Evolutionary conservation across 1,284 basidiomycete genomes (phyloP), one percentile per base, ranked within the genome.

Genomic region (Moesziomyces antarcticus): DNA sequence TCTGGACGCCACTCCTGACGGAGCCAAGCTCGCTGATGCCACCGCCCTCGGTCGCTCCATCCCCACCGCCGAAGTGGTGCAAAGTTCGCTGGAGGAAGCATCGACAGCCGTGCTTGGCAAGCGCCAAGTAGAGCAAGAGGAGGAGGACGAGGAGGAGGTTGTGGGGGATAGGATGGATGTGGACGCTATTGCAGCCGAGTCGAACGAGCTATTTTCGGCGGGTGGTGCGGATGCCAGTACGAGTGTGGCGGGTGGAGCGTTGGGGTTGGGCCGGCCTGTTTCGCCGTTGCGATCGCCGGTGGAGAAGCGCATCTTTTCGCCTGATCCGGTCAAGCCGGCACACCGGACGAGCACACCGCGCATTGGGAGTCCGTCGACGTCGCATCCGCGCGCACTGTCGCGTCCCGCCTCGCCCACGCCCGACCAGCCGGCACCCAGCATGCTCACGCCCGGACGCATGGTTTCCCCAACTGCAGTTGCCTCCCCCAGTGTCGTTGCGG

Each of bases 271-370:
- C 0, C 52, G 57, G 2, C 63, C 69, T 21, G 48, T 51, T 4
- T 61, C 63, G 25, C 63, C 63, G 4, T 30, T 30, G 9, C 56
- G 58, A 22, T 56, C 63, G 5, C 55, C 62, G 13, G 21, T n/a
- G 8, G 59, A 72, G 27, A 56, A 52, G 8, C 54, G 59, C 37
- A 52, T 72, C 45, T 55, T 73, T 41, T 70, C 66, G 0, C 72
- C 72, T 0, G 72, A 74, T 20, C 72, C 72, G 18, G 72, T 74
- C 14, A 74, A 74, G 43, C 63, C 66, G 5, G 18, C 56, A 2
- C 56, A 63, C 40, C 62, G 72, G 3, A 63, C 72, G 0, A 52
- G 27, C 7, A 66, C 72, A 14, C 67, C 72, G 1, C 55, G 67
- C 20, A 71, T 74, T 45, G 72, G 72, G 18, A 74, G 67, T 41